Evolutionary conservation across 352 stramenopile species (phyloP), one percentile per base, ranked within the genome.

Genomic region (Blastocystis sp.): DNA sequence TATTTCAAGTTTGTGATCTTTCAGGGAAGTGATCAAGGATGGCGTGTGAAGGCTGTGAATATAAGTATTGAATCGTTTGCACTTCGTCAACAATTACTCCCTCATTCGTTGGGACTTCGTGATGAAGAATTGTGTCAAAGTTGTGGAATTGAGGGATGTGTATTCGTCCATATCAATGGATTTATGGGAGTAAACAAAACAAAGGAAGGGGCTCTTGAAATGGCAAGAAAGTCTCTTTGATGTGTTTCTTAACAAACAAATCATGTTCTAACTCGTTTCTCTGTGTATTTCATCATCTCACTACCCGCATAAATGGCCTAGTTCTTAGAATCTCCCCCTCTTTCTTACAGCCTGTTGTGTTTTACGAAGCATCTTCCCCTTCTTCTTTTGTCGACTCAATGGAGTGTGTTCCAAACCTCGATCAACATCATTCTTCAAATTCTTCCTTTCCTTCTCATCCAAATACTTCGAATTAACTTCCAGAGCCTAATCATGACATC

Each of bases 141-240:
- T 24, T 61, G 59, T 39, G 77, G 77, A 21, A 87, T 87, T 49
- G 57, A 73, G 5, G 77, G 77, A 0, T 87, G 77, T 29, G 63
- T 78, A 21, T 87, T 87, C 43, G 77, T 87, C 24, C 77, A 87
- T 35, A 87, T 80, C 0, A 27, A 42, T 39, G 77, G 77, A 4
- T 87, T 87, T 49, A 81, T 78, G 56, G 77, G 58, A 14, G 42
- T 59, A 4, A 87, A 87, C 56, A 75, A 81, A 57, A 81, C 77
- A 21, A 43, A 61, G 46, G 59, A 87, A 49, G 77, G 77, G 6
- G 77, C 77, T 2, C 12, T 81, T 32, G 57, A 78, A 80, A 87
- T 87, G 77, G 77, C 77, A 32, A 32, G 27, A 12, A 61, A 61
- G 54, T 61, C 54, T 12, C 12, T 61, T 3, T 61, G 12, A 74